A percentile compares a stretch with the other conserved stretches of the same genome.
phyloP scores from a whole-genome alignment of 2,329 filamentous ascomycete genomes.

The Chaetomium globosum region DNA sequence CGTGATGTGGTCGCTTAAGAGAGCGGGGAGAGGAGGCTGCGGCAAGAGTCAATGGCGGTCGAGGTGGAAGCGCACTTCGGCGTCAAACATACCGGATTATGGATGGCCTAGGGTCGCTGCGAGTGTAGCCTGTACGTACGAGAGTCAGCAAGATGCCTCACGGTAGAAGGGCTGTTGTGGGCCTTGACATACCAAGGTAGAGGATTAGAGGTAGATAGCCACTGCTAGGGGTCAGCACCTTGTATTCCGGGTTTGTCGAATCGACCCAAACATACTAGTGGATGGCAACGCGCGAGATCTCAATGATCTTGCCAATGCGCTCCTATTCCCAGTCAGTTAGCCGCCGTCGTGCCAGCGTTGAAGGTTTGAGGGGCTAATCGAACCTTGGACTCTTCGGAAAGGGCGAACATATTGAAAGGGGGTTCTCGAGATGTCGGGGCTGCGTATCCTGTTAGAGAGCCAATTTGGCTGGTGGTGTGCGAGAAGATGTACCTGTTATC shows the following conservation, averaged over 20 bases:
- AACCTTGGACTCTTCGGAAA: conserved; percentile 98
- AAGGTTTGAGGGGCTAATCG: not conserved
- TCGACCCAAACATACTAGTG: conserved; percentile 73
- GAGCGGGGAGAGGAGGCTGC: conserved; percentile 65
- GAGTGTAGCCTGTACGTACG: conserved; percentile 73
- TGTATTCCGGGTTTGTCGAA: not conserved
- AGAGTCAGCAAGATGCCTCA: conserved; percentile 15
- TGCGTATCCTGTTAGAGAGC: not conserved
- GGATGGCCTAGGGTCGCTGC: conserved; percentile 87
- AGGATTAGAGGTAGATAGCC: conserved; percentile 96
- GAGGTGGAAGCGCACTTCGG: conserved; percentile 24
- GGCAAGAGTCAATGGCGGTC: not conserved
- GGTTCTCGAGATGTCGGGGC: not conserved
- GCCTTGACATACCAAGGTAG: conserved; percentile 77
- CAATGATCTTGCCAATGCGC: conserved; percentile 96
- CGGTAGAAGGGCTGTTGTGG: not conserved
- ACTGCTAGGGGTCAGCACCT: conserved; percentile 55
- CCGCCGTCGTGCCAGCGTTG: conserved; percentile 3
- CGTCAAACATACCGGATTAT: conserved; percentile 55
- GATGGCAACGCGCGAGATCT: conserved; percentile 87
- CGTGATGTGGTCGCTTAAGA: conserved; percentile 49
- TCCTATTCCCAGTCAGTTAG: conserved; percentile 61
- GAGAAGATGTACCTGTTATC: conserved; percentile 5
- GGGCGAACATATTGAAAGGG: conserved; percentile 53
- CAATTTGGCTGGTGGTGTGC: not conserved